A percentile compares a stretch with the other conserved stretches of the same genome.
Evolutionary conservation across 148 eudicot genomes (phyloP).

Genomic region (Chenopodium berlandieri): DNA sequence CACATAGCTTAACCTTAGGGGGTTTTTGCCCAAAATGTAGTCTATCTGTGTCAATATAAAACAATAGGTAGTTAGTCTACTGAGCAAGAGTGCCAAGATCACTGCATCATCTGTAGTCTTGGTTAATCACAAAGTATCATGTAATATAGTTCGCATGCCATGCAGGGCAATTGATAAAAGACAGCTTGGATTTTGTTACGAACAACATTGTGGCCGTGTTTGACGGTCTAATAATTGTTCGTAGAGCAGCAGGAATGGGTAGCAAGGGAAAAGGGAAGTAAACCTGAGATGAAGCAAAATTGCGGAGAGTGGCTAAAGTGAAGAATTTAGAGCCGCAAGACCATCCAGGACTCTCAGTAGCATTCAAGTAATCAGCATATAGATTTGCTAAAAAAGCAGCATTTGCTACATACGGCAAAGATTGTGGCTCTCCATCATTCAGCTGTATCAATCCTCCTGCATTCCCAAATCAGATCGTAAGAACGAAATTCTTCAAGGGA

Average conservation of each 20-base stretch:
- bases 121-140: not conserved
- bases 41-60: slow-evolving; percentile 41
- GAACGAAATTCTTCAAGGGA: not conserved
- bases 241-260: not conserved
- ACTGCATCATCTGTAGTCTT: not conserved
- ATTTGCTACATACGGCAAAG: slow-evolving; percentile 57
- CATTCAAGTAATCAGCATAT: slow-evolving; percentile 62
- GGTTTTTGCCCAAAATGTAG: slow-evolving; percentile 71
- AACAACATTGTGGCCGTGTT: no score
- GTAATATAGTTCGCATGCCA: not conserved
- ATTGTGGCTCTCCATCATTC: slow-evolving; percentile 37
- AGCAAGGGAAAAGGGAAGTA: not conserved
- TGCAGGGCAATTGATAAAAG: not conserved
- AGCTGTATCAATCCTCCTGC: slow-evolving; percentile 67
- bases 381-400: slow-evolving; percentile 65
- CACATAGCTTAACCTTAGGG: slow-evolving; percentile 59
- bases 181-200: not conserved
- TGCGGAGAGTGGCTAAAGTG: slow-evolving; percentile 28
- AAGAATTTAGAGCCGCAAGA: slow-evolving; percentile 49
- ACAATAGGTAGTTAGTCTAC: not conserved
- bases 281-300: slow-evolving; percentile 70
- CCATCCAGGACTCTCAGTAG: slow-evolving; percentile 49
- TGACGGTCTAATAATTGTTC: not conserved
- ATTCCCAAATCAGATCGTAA: slow-evolving; percentile 7
- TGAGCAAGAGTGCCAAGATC: not conserved